These are phyloP conservation scores for Aspergillus pseudoviridinutans DNA, from an alignment of 2,329 filamentous ascomycete species.

Conservation along the genomic window DNA sequence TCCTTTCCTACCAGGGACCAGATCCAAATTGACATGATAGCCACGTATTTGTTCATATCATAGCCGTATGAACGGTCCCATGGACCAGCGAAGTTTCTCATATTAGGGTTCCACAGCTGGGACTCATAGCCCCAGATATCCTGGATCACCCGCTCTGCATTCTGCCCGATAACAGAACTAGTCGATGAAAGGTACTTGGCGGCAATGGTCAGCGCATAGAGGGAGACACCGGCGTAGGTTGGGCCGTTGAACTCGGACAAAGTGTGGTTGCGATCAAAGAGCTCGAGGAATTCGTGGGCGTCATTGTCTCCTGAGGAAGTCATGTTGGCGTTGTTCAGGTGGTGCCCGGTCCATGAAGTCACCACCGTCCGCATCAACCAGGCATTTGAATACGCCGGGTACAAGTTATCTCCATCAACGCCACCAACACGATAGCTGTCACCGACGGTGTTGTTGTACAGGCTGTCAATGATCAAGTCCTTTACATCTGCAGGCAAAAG, in stretches of 20 bases:
- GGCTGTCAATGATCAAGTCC: conserved; percentile 48
- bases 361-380: conserved; percentile 61
- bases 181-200: conserved; percentile 53
- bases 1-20: conserved; percentile 47
- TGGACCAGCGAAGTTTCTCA: conserved; percentile 60
- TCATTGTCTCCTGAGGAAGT: conserved; percentile 55
- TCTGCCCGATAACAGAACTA: conserved; percentile 51
- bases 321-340: conserved; percentile 55
- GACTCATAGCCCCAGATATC: conserved; percentile 52
- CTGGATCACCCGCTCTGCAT: conserved; percentile 50
- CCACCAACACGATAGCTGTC: conserved; percentile 61
- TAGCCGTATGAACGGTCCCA: conserved; percentile 63
- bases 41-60: conserved; percentile 61
- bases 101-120: conserved; percentile 54
- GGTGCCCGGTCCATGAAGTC: conserved; percentile 56
- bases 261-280: conserved; percentile 55
- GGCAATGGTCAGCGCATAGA: conserved; percentile 58
- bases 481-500: conserved; percentile 42
- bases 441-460: conserved; percentile 55
- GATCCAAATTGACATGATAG: conserved; percentile 55
- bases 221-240: conserved; percentile 60
- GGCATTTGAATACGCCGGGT: conserved; percentile 60
- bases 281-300: conserved; percentile 52
- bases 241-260: conserved; percentile 61
- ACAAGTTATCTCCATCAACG: conserved; percentile 58